phyloP scores from a whole-genome alignment of 1,139 yeast genomes.

The Protomyces lactucae-debilis region DNA sequence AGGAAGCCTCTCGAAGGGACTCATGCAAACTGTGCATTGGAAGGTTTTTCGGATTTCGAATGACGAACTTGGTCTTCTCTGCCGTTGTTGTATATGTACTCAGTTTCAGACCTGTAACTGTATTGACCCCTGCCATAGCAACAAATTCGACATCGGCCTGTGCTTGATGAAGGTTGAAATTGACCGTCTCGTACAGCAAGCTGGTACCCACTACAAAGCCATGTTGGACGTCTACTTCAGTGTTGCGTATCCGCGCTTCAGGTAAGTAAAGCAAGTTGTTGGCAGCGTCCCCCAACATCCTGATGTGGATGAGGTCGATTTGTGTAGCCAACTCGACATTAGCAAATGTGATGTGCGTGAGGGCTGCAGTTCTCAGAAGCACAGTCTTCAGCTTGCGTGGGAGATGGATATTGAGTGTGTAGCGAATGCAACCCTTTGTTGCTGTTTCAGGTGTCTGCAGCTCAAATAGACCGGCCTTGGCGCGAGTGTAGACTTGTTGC shows the following conservation, averaged over 20 bases:
- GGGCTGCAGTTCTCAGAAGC: slow-evolving; percentile 9
- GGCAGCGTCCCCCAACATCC: background rate
- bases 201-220: slow-evolving; percentile 20
- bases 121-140: slow-evolving; percentile 5
- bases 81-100: background rate
- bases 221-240: background rate
- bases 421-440: slow-evolving; percentile 5
- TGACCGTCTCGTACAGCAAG: slow-evolving; percentile 6
- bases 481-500: slow-evolving; percentile 20
- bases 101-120: background rate
- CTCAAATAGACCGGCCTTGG: slow-evolving; percentile 13
- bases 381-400: background rate
- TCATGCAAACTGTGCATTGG: slow-evolving; percentile 3
- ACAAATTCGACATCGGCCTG: slow-evolving; percentile 14
- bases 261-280: slow-evolving; percentile 6
- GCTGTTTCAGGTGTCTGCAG: slow-evolving; percentile 22
- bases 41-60: slow-evolving; percentile 1
- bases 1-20: slow-evolving; percentile 1
- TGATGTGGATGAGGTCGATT: background rate
- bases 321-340: slow-evolving; percentile 2
- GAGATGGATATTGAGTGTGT: slow-evolving; percentile 10
- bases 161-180: background rate
- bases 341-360: slow-evolving; percentile 15
- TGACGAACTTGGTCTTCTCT: background rate
- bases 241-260: slow-evolving; percentile 1